Conservation (phyloP, 768 basidiomycete species). For the Lyophyllum shimeji region DNA sequence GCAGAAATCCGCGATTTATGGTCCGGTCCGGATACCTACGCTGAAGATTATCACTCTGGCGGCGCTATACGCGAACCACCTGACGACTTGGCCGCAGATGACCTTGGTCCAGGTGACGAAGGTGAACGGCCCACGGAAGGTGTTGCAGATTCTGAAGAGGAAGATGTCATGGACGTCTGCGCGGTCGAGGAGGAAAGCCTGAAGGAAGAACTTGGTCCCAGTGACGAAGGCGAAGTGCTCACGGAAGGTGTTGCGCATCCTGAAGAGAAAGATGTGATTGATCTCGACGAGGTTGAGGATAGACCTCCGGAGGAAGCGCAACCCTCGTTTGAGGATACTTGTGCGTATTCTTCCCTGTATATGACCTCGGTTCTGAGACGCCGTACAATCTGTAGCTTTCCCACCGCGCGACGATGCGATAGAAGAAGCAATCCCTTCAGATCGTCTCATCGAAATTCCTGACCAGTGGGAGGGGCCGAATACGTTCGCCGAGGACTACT, state of each 20-base stretch:
- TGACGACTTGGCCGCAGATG: constrained; percentile 4
- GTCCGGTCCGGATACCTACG: constrained; percentile 31
- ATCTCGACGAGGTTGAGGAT: constrained; percentile 7
- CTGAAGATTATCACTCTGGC: constrained; percentile 23
- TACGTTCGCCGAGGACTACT: constrained; percentile 35
- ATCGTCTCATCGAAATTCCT: constrained; percentile 25
- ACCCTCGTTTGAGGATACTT: constrained; percentile 30
- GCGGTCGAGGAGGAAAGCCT: constrained; percentile 9
- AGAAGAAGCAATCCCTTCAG: constrained; percentile 9
- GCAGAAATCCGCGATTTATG: constrained; percentile 35
- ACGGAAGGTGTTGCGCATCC: background rate
- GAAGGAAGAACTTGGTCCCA: constrained; percentile 10
- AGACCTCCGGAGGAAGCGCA: constrained; percentile 22
- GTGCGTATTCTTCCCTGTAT: constrained; percentile 18
- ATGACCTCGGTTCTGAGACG: background rate
- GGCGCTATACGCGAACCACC: constrained; percentile 1
- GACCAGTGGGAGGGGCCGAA: constrained; percentile 35
- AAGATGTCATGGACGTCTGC: constrained; percentile 6
- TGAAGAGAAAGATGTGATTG: constrained; percentile 4
- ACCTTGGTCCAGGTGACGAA: constrained; percentile 7
- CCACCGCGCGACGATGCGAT: background rate
- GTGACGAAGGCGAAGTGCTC: background rate
- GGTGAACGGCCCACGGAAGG: background rate
- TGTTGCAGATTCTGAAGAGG: background rate
- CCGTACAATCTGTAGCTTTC: constrained; percentile 4